These are phyloP conservation scores for Penicillium riverlandense DNA, from an alignment of 495 filamentous ascomycete genomes.

Conservation along the genomic window DNA sequence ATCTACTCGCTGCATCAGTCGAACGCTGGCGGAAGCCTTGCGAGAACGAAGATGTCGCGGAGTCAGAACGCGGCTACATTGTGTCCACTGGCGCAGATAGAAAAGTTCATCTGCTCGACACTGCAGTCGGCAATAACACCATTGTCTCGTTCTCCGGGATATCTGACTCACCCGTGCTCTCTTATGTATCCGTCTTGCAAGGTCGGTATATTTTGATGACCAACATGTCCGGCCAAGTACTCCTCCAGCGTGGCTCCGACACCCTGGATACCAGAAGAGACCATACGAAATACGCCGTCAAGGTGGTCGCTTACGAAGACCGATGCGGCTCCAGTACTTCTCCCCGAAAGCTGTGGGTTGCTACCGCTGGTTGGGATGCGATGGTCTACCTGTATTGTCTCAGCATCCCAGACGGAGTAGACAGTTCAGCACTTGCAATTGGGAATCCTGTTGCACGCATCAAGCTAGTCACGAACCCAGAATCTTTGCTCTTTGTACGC, in stretches of 20 bases:
- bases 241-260: slow-evolving; percentile 32
- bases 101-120: slow-evolving; percentile 39
- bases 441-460: slow-evolving; percentile 41
- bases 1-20: slow-evolving; percentile 48
- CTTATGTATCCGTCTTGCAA: slow-evolving; percentile 26
- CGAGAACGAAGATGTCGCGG: neutral
- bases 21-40: slow-evolving; percentile 24
- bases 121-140: slow-evolving; percentile 13
- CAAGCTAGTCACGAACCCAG: slow-evolving; percentile 51
- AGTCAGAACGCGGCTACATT: slow-evolving; percentile 18
- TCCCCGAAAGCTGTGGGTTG: slow-evolving; percentile 33
- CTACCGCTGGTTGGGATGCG: slow-evolving; percentile 61
- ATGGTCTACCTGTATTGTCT: slow-evolving; percentile 47
- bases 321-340: slow-evolving; percentile 1
- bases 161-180: slow-evolving; percentile 56
- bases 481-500: slow-evolving; percentile 49
- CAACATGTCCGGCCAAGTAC: slow-evolving; percentile 58
- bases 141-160: slow-evolving; percentile 28
- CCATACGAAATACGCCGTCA: slow-evolving; percentile 58
- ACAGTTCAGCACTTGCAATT: slow-evolving; percentile 9
- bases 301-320: slow-evolving; percentile 37
- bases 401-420: slow-evolving; percentile 4
- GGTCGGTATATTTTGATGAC: slow-evolving; percentile 38
- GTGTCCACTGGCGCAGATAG: slow-evolving; percentile 48
- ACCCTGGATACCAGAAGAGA: slow-evolving; percentile 45